Base-by-base conservation (phyloP, 805 yeast genomes). In the Wickerhamiella musiphila region DNA sequence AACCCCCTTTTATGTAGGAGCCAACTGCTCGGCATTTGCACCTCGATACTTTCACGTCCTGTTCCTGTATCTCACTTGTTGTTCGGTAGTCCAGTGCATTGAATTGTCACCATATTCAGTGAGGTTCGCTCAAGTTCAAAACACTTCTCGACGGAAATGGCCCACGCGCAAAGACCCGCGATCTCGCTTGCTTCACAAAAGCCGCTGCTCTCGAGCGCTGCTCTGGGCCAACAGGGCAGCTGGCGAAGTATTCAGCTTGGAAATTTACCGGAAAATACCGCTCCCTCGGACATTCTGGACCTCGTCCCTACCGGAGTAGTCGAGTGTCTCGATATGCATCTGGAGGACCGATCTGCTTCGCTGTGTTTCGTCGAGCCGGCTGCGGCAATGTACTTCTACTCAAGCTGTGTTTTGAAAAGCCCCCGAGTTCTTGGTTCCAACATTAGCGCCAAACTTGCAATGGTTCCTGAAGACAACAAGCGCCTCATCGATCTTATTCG, bases 381-480 rank as follows among this genome's bases (percentile, higher is more conserved):
- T 42, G 68, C 90, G 19, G 95, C 96, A 0, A 62, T 82, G 37
- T 68, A 82, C 42, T 90, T 90, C 58, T 94, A 83, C 54, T 79
- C 94, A 1, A 95, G 84, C 57, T 92, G 94, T 24, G 75, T 79
- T 31, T 63, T 86, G 50, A 82, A 81, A 50, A 70, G 84, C 50
- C 62, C 84, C 40, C 70, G 75, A 26, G 77, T 90, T 37, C 72
- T 70, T 43, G 83, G 81, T 28, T 72, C 76, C 42, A 93, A 79
- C 46, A 70, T 84, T 35, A 70, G 82, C 48, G 68, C 86, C 37
- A 94, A 94, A 9, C 90, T 96, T 96, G 94, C 94, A 14, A 77
- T 77, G 43, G 71, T 82, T 24, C 62, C 75, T 2, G 71, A 78
- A 1, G 69, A 83, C 22, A 72, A 71, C 37, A 78, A 92, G 2